These are phyloP conservation scores for Agaricus subrufescens DNA, from an alignment of 768 basidiomycete genomes.

Conservation along the genomic window DNA sequence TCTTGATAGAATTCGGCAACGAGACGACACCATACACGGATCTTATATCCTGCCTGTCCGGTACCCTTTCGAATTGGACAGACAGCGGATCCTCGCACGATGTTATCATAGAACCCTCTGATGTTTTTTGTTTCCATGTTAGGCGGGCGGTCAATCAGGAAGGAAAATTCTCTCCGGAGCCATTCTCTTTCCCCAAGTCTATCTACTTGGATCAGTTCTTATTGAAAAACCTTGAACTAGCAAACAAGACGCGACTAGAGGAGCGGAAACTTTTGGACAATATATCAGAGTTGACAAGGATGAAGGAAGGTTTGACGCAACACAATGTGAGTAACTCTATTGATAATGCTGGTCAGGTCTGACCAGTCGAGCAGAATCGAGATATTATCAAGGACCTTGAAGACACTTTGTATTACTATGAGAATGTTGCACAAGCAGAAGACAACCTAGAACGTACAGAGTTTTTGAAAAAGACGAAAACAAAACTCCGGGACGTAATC, in stretches of 20 bases:
- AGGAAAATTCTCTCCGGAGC: conserved; percentile 26
- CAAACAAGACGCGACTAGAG: conserved; percentile 29
- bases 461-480: conserved; percentile 36
- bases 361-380: conserved; percentile 37
- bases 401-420: conserved; percentile 65
- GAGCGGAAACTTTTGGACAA: conserved; percentile 41
- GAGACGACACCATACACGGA: conserved; percentile 41
- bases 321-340: conserved; percentile 45
- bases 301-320: conserved; percentile 43
- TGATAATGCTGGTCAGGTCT: background rate
- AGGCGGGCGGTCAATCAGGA: conserved; percentile 16
- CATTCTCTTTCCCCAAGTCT: conserved; percentile 57
- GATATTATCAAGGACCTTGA: conserved; percentile 61
- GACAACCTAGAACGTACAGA: conserved; percentile 43
- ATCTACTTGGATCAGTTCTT: conserved; percentile 75
- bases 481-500: conserved; percentile 51
- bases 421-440: conserved; percentile 51
- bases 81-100: conserved; percentile 36
- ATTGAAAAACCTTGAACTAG: conserved; percentile 46
- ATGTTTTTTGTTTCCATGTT: conserved; percentile 57
- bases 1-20: conserved; percentile 45
- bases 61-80: conserved; percentile 30
- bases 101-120: conserved; percentile 59
- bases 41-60: conserved; percentile 52
- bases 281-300: conserved; percentile 39